Evolutionary conservation across 2,329 filamentous ascomycete species (phyloP), one percentile per base, ranked within the genome.

Genomic region (Exophiala viscosa): DNA sequence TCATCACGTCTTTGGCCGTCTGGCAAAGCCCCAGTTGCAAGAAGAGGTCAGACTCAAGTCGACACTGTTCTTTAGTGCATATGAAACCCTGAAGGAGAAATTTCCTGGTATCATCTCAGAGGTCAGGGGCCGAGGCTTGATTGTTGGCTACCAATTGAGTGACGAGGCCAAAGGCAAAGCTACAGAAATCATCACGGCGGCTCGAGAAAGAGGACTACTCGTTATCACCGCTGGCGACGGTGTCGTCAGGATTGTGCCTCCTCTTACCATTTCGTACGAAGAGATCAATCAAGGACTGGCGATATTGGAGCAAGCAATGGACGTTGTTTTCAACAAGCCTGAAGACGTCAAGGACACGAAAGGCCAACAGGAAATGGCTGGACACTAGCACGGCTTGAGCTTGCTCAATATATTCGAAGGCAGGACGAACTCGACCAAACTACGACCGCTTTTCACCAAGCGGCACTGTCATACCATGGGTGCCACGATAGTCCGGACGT

Each of bases 191-290:
- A 78, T 99, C 55, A 90, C 86, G 59, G 91, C 90, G 9, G 90
- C 91, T 14, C 79, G 93, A 56, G 90, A 97, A 75, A 80, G 90
- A 54, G 93, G 93, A 0, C 70, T 99, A 65, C 70, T 99, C 54
- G 78, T 99, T 54, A 96, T 99, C 66, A 96, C 90, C 1, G 92
- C 90, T 23, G 93, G 93, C 1, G 90, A 85, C 28, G 96, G 97
- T 67, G 96, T 91, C 7, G 73, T 99, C 62, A 80, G 93, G 43
- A 96, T 99, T 64, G 90, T 97, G 51, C 93, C 93, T 31, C 87
- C 89, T 55, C 73, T 99, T 65, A 84, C 85, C 5, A 87, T 99
- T 52, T 86, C 82, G 1, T 84, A 89, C 62, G 81, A 80, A 20
- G 88, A 96, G 78, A 93, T 97, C 60, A 76, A 84, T 61, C 77